phyloP scores from a whole-genome alignment of 2,329 filamentous ascomycete species.

The Colletotrichum liaoningense region DNA sequence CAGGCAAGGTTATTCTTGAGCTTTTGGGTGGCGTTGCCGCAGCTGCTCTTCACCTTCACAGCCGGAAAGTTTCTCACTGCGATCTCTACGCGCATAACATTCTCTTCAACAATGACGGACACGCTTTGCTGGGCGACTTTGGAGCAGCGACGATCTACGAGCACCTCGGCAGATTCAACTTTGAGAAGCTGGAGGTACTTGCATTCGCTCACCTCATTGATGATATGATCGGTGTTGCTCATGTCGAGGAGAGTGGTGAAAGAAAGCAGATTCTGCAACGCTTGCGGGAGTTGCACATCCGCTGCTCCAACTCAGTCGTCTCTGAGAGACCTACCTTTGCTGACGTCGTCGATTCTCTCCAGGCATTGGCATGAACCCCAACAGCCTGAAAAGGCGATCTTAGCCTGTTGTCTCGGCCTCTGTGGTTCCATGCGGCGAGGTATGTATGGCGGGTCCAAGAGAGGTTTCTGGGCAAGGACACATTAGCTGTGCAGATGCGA shows the following conservation, averaged over 20 bases:
- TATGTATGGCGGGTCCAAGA: neutral
- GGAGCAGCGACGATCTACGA: conserved; percentile 59
- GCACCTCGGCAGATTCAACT: conserved; percentile 35
- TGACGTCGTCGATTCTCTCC: conserved; percentile 38
- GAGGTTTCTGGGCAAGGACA: neutral
- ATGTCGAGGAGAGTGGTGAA: conserved; percentile 16
- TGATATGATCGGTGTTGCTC: conserved; percentile 53
- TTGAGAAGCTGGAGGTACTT: conserved; percentile 59
- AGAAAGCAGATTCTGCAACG: conserved; percentile 26
- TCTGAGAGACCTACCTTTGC: conserved; percentile 46
- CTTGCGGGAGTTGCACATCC: conserved; percentile 43
- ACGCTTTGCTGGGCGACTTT: conserved; percentile 60
- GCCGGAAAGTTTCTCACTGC: conserved; percentile 55
- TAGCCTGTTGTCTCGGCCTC: neutral
- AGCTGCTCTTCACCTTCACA: conserved; percentile 57
- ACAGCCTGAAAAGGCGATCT: neutral
- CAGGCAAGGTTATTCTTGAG: conserved; percentile 43
- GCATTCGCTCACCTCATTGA: conserved; percentile 61
- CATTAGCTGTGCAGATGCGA: neutral
- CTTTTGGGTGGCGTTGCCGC: conserved; percentile 55
- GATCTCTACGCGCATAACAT: conserved; percentile 62
- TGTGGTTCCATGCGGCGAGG: neutral
- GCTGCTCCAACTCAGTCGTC: conserved; percentile 43
- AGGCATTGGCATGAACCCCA: neutral
- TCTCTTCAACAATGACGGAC: conserved; percentile 50